phyloP scores from a whole-genome alignment of 2,329 filamentous ascomycete genomes.

The Emergomyces orientalis region DNA sequence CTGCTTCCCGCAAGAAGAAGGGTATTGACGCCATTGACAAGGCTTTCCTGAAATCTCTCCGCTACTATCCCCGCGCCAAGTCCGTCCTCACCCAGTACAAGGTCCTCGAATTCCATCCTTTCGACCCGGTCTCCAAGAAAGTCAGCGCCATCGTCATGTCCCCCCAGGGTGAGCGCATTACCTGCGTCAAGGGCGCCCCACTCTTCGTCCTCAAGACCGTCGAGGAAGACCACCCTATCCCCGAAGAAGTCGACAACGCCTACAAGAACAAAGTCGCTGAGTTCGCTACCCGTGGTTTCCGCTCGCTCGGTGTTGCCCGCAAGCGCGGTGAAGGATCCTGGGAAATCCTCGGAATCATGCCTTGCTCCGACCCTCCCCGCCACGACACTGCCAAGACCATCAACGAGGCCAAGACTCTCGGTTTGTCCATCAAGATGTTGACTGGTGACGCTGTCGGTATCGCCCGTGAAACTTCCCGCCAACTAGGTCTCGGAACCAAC shows the following conservation, averaged over 20 bases:
- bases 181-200: constrained; percentile 85
- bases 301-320: constrained; percentile 84
- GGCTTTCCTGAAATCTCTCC: constrained; percentile 80
- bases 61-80: constrained; percentile 76
- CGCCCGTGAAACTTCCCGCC: constrained; percentile 80
- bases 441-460: constrained; percentile 92
- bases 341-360: constrained; percentile 93
- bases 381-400: constrained; percentile 86
- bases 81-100: constrained; percentile 71
- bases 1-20: constrained; percentile 89
- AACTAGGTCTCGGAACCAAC: constrained; percentile 85
- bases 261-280: constrained; percentile 92
- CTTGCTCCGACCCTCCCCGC: constrained; percentile 82
- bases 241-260: constrained; percentile 64
- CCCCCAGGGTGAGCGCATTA: constrained; percentile 71
- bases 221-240: constrained; percentile 72
- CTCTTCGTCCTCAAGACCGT: constrained; percentile 81
- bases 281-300: constrained; percentile 87
- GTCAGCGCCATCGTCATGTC: constrained; percentile 76
- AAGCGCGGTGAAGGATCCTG: constrained; percentile 72
- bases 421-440: constrained; percentile 91
- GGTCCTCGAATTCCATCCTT: constrained; percentile 75
- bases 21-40: constrained; percentile 93
- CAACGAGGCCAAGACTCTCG: constrained; percentile 77
- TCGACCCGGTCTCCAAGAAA: constrained; percentile 91